These are phyloP conservation scores for Fallopia convolvulus DNA, from an alignment of 148 eudicot genomes.

Conservation along the genomic window DNA sequence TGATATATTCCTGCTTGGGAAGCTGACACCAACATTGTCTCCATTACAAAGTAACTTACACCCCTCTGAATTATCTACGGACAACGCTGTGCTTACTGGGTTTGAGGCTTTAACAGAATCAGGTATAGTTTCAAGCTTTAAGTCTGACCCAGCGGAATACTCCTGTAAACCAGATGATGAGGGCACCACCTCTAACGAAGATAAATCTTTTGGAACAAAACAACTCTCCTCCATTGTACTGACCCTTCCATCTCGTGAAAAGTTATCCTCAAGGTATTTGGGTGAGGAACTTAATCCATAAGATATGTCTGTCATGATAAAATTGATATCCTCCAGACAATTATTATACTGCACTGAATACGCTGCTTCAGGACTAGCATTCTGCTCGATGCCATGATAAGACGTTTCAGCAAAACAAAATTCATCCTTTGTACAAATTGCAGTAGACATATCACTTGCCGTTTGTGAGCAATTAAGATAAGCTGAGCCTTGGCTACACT, in stretches of 20 bases:
- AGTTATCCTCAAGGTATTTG: conserved; percentile 28
- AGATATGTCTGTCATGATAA: conserved; percentile 41
- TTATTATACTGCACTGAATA: conserved; percentile 34
- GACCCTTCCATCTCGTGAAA: conserved; percentile 30
- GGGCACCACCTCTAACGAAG: conserved; percentile 33
- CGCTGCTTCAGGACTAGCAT: conserved; percentile 31
- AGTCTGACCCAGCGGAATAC: conserved; percentile 22
- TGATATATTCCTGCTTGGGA: conserved; percentile 6
- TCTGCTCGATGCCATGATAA: conserved; percentile 28
- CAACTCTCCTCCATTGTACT: conserved; percentile 31
- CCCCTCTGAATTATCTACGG: neutral
- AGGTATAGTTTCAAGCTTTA: conserved; percentile 26
- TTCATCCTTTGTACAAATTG: conserved; percentile 33
- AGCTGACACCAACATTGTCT: conserved; percentile 3
- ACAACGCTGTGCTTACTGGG: neutral
- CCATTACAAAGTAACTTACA: conserved; percentile 26
- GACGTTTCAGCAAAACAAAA: conserved; percentile 36
- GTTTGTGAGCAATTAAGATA: conserved; percentile 47
- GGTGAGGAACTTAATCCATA: conserved; percentile 39
- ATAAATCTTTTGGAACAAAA: conserved; percentile 30
- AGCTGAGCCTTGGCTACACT: conserved; percentile 61
- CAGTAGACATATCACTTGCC: conserved; percentile 39
- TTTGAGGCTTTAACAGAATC: conserved; percentile 12
- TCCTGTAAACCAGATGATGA: conserved; percentile 40
- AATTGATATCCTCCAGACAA: conserved; percentile 32